A percentile compares a stretch with the other conserved stretches of the same genome.
phyloP scores from a whole-genome alignment of 768 basidiomycete genomes.

The Kwoniella sp. region DNA sequence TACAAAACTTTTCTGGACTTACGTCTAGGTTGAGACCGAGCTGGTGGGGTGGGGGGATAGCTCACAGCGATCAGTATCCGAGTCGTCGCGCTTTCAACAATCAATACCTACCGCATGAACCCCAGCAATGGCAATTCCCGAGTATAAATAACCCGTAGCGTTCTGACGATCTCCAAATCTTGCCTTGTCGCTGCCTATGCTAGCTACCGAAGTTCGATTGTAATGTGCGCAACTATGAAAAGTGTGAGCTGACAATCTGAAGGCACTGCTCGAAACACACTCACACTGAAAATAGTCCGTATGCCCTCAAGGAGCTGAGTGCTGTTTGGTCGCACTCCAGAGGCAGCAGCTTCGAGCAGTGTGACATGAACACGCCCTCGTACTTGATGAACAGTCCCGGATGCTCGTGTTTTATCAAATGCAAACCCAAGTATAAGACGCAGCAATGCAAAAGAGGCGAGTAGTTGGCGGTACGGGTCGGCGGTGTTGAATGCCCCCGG shows the following conservation, averaged over 20 bases:
- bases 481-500: not conserved
- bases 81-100: no score
- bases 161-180: constrained; percentile 14
- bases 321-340: constrained; percentile 31
- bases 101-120: constrained; percentile 29
- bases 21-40: constrained; percentile 28
- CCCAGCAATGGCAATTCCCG: constrained; percentile 27
- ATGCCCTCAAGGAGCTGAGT: constrained; percentile 26
- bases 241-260: not conserved
- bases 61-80: no score
- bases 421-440: constrained; percentile 20
- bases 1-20: constrained; percentile 3
- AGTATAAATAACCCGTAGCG: constrained; percentile 26
- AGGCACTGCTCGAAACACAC: not conserved
- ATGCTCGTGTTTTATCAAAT: constrained; percentile 20
- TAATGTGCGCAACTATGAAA: constrained; percentile 18
- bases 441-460: constrained; percentile 32
- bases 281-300: constrained; percentile 24
- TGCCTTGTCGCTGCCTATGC: not conserved
- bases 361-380: constrained; percentile 24
- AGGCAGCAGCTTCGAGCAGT: constrained; percentile 21
- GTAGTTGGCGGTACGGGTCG: constrained; percentile 23
- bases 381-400: constrained; percentile 19
- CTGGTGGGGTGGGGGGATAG: no score
- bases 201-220: constrained; percentile 7